Conservation (phyloP, 163 green algal species). For the Prototheca stagnorum region DNA sequence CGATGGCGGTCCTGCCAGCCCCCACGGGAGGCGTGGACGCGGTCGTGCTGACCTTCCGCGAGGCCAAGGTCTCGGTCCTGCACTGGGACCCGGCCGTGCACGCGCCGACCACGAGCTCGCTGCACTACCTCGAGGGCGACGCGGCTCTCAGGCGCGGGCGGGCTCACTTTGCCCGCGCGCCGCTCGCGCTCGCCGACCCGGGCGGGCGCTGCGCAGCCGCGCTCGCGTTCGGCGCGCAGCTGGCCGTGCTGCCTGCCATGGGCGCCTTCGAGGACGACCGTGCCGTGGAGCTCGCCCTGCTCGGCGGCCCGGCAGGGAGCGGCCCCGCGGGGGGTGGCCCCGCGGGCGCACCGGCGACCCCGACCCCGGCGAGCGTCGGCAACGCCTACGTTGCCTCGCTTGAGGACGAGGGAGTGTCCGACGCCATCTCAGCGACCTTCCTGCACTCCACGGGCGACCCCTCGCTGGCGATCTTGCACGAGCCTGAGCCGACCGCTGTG, state of each 20-base stretch:
- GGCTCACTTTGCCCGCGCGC: slow-evolving; percentile 30
- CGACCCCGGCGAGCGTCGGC: slow-evolving; percentile 25
- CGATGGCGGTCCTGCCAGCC: slow-evolving; percentile 48
- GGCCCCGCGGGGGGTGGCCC: background rate
- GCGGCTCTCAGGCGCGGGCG: slow-evolving; percentile 25
- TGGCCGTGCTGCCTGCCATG: slow-evolving; percentile 62
- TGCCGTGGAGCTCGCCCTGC: no score
- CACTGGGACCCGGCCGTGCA: slow-evolving; percentile 49
- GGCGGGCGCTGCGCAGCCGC: slow-evolving; percentile 61
- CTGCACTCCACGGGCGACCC: slow-evolving; percentile 81
- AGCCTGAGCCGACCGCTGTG: slow-evolving; percentile 63
- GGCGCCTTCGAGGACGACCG: slow-evolving; percentile 33
- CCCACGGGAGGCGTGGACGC: slow-evolving; percentile 32
- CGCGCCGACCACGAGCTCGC: slow-evolving; percentile 34
- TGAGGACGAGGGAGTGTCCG: background rate
- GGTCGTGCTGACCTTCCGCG: slow-evolving; percentile 65
- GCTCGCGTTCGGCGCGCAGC: slow-evolving; percentile 39
- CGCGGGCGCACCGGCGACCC: background rate
- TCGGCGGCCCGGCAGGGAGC: no score
- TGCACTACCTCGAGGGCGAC: slow-evolving; percentile 77
- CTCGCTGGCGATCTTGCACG: slow-evolving; percentile 74
- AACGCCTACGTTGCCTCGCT: slow-evolving; percentile 62
- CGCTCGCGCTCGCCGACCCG: slow-evolving; percentile 43
- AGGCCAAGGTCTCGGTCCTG: slow-evolving; percentile 74
- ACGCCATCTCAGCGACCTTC: slow-evolving; percentile 54